Evolutionary conservation across 371 early-diverging fungal genomes (phyloP).

Genomic region (Rhizopus sp.): DNA sequence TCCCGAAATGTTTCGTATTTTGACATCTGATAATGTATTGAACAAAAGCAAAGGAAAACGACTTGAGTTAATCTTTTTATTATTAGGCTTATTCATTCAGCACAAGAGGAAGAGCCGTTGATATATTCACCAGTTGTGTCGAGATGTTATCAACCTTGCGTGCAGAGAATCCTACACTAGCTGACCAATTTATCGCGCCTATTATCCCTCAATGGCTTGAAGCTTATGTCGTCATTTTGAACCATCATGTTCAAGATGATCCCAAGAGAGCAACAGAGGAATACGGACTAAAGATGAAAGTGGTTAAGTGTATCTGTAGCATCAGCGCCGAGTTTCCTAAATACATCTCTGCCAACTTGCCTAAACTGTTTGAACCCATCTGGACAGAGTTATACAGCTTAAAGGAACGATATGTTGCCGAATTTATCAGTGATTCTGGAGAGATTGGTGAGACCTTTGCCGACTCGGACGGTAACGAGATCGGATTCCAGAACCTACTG

Average conservation of each 20-base stretch:
- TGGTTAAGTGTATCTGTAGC: slow-evolving; percentile 68
- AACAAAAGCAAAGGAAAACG: slow-evolving; percentile 2
- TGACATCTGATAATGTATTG: slow-evolving; percentile 53
- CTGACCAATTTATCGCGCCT: slow-evolving; percentile 71
- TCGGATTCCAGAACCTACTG: slow-evolving; percentile 72
- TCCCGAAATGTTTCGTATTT: slow-evolving; percentile 80
- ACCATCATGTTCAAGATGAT: slow-evolving; percentile 51
- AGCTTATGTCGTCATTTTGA: slow-evolving; percentile 65
- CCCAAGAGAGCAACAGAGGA: slow-evolving; percentile 56
- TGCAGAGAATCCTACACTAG: slow-evolving; percentile 71
- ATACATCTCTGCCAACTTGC: slow-evolving; percentile 50
- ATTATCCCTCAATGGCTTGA: slow-evolving; percentile 81
- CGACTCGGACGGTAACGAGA: slow-evolving; percentile 79
- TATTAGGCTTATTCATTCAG: slow-evolving; percentile 59
- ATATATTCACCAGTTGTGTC: slow-evolving; percentile 81
- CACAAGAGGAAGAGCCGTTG: slow-evolving; percentile 78
- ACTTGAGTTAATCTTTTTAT: not conserved
- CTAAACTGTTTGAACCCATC: slow-evolving; percentile 60
- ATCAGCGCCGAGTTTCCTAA: slow-evolving; percentile 65
- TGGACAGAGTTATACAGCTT: slow-evolving; percentile 67
- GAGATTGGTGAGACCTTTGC: slow-evolving; percentile 59
- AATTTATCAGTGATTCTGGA: slow-evolving; percentile 58
- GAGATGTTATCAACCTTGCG: slow-evolving; percentile 81
- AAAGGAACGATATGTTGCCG: slow-evolving; percentile 56
- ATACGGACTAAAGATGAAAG: slow-evolving; percentile 73